Evolutionary conservation across 495 filamentous ascomycete genomes (phyloP), one percentile per base, ranked within the genome.

Genomic region (Trichoderma parareesei): DNA sequence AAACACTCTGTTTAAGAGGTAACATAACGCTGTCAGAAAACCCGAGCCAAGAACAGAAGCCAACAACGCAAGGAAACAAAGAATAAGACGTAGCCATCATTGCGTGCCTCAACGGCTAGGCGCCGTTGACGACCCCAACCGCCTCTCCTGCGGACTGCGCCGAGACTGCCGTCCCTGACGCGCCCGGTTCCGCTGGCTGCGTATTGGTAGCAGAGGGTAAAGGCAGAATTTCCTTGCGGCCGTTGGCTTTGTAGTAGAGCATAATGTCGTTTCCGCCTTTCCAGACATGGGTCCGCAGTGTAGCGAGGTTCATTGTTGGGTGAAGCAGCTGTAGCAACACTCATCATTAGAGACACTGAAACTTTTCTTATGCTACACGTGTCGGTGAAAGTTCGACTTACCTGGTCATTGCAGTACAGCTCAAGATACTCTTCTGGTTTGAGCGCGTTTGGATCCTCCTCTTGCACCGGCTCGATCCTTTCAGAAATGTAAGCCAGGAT

Each of bases 351-450:
- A n/a, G 38, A n/a, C 13, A 10, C 35, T 43, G 1, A n/a, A 18
- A 18, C 14, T 6, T 27, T 27, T 27, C 27, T 27, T 2, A 27
- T 27, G 27, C 27, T 27, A 27, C 27, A 27, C 27, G 27, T 2
- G 27, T 27, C 27, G 27, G 27, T 27, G 27, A 27, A 27, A 27
- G 27, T 27, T 27, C 27, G 27, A 77, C 86, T 67, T 76, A 96
- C 93, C 80, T 89, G 90, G 49, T 91, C 88, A 72, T 97, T 91
- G 71, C 94, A 98, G 71, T 96, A 92, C 49, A 98, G 75, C 73
- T 98, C 94, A 60, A 98, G 78, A 74, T 95, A 95, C 70, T 97
- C 91, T 73, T 98, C 94, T 2, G 92, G 90, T 69, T 85, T 89
- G 74, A 93, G 72, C 18, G 80, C 79, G 38, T 86, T 78, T 10